phyloP scores from a whole-genome alignment of 2,329 filamentous ascomycete genomes.

The Colletotrichum endophyticum region DNA sequence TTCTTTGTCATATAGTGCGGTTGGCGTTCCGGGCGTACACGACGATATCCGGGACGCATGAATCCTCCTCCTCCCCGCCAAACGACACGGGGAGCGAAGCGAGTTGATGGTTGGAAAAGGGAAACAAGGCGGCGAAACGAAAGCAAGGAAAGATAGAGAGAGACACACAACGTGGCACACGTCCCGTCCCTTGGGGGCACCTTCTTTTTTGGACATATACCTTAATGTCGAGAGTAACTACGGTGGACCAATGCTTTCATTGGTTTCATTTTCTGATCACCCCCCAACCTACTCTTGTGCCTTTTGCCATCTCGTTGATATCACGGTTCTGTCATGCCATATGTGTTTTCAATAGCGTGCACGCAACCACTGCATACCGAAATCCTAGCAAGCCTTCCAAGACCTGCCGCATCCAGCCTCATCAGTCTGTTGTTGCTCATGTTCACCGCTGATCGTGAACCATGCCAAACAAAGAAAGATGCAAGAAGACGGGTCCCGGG shows the following conservation, averaged over 20 bases:
- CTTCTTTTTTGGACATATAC: background rate
- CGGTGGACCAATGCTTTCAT: background rate
- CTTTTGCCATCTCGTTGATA: background rate
- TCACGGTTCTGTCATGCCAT: background rate
- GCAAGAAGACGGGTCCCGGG: background rate
- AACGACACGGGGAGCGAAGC: background rate
- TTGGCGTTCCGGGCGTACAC: constrained; percentile 17
- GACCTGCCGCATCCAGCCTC: background rate
- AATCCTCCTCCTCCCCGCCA: background rate
- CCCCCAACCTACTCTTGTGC: background rate
- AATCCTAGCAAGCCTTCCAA: no score
- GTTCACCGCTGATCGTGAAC: background rate
- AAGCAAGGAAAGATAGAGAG: background rate
- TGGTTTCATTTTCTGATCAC: background rate
- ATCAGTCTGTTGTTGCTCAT: background rate
- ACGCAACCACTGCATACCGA: no score
- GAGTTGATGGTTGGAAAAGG: background rate
- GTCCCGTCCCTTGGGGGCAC: background rate
- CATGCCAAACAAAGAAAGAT: background rate
- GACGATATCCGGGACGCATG: constrained; percentile 1
- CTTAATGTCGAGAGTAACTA: background rate
- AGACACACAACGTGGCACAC: background rate
- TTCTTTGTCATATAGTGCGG: background rate
- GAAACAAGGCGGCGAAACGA: background rate
- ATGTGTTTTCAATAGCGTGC: background rate